Conservation (phyloP, 1,139 yeast genomes). For the Yamadazyma triangularis region DNA sequence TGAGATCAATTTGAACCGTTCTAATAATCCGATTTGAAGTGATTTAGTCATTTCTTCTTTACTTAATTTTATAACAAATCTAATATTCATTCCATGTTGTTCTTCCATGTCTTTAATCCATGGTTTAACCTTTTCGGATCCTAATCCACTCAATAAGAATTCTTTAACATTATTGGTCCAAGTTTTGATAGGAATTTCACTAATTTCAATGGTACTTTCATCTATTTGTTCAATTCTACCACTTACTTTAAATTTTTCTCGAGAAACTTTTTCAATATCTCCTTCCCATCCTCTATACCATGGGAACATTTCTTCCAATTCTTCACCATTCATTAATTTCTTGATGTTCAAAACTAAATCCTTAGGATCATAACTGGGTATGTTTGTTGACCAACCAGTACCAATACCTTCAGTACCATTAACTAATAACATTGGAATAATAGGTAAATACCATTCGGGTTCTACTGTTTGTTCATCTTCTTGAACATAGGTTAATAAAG, state of each 20-base stretch:
- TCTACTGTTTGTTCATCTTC: slow-evolving; percentile 95
- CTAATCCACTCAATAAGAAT: slow-evolving; percentile 71
- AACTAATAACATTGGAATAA: slow-evolving; percentile 86
- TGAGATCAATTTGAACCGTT: slow-evolving; percentile 73
- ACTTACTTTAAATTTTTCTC: slow-evolving; percentile 66
- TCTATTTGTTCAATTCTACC: slow-evolving; percentile 84
- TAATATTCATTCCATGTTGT: slow-evolving; percentile 79
- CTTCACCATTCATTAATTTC: slow-evolving; percentile 70
- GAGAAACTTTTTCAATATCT: slow-evolving; percentile 55
- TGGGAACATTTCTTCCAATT: slow-evolving; percentile 71
- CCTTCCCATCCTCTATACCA: slow-evolving; percentile 99
- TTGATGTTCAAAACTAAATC: slow-evolving; percentile 76
- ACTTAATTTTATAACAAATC: slow-evolving; percentile 70
- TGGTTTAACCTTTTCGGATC: slow-evolving; percentile 63
- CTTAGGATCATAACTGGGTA: slow-evolving; percentile 84
- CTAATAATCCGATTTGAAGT: slow-evolving; percentile 67
- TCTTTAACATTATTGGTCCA: slow-evolving; percentile 94
- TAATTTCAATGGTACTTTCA: slow-evolving; percentile 75
- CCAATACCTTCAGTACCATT: slow-evolving; percentile 99
- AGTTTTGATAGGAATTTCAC: slow-evolving; percentile 87
- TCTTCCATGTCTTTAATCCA: slow-evolving; percentile 97
- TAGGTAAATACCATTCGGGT: slow-evolving; percentile 94
- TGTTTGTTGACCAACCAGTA: slow-evolving; percentile 96
- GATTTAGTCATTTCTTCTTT: slow-evolving; percentile 84
- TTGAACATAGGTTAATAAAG: slow-evolving; percentile 72